Evolutionary conservation across 2,329 filamentous ascomycete species (phyloP).

Genomic region (Sporothrix pallida): DNA sequence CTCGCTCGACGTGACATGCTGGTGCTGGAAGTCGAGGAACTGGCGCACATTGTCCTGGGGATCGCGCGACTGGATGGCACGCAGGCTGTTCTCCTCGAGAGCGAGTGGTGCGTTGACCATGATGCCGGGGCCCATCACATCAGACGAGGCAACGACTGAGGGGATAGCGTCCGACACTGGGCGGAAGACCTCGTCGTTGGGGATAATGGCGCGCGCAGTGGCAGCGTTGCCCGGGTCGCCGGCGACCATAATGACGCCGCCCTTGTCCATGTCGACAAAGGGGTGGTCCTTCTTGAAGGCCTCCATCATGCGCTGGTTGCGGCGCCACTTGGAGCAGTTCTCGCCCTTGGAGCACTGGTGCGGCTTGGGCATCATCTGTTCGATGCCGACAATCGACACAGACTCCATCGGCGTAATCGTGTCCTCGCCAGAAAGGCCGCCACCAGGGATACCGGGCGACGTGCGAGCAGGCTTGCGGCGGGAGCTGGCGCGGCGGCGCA

Average conservation of each 20-base stretch:
- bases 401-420: slow-evolving; percentile 79
- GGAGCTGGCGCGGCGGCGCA: slow-evolving; percentile 50
- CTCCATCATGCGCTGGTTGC: slow-evolving; percentile 77
- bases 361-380: slow-evolving; percentile 83
- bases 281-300: slow-evolving; percentile 78
- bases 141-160: slow-evolving; percentile 89
- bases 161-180: slow-evolving; percentile 77
- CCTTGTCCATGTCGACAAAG: slow-evolving; percentile 60
- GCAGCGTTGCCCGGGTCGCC: slow-evolving; percentile 79
- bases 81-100: slow-evolving; percentile 75
- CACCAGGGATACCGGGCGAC: background rate
- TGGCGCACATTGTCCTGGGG: slow-evolving; percentile 93
- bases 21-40: slow-evolving; percentile 85
- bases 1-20: slow-evolving; percentile 53
- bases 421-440: slow-evolving; percentile 56
- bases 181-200: slow-evolving; percentile 58
- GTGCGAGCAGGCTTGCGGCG: slow-evolving; percentile 44
- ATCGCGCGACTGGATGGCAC: slow-evolving; percentile 72
- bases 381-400: slow-evolving; percentile 89
- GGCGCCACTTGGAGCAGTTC: slow-evolving; percentile 80
- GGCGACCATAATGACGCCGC: slow-evolving; percentile 75
- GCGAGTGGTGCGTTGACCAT: slow-evolving; percentile 62
- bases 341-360: slow-evolving; percentile 88
- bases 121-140: slow-evolving; percentile 75
- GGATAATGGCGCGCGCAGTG: slow-evolving; percentile 62